phyloP scores from a whole-genome alignment of 73 alveolate genomes.

The Urostyla sp. region DNA sequence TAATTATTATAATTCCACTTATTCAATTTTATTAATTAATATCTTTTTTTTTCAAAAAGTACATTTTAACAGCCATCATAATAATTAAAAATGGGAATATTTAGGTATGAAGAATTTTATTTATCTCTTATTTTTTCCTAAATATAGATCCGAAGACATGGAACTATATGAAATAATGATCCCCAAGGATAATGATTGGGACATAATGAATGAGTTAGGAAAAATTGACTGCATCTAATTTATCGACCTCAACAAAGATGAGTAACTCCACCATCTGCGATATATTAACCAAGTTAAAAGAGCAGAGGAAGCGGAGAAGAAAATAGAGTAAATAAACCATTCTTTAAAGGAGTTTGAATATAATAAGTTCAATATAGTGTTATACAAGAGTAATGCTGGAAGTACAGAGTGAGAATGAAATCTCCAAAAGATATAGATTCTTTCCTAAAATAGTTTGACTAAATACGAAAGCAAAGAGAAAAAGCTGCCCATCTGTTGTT shows the following conservation, averaged over 20 bases:
- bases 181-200: constrained; percentile 95
- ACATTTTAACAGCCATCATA: too few relatives aligned
- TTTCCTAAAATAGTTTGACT: constrained; percentile 11
- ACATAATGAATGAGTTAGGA: constrained; percentile 95
- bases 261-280: constrained; percentile 80
- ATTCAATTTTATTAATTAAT: too few relatives aligned
- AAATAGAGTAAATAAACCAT: constrained; percentile 38
- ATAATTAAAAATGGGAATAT: constrained; percentile 20
- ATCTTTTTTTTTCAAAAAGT: too few relatives aligned
- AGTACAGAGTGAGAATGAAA: constrained; percentile 30
- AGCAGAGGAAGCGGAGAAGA: constrained; percentile 81
- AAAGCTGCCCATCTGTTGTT: constrained; percentile 52
- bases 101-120: background rate
- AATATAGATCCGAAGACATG: constrained; percentile 89
- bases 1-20: too few relatives aligned
- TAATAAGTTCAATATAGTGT: background rate
- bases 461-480: background rate
- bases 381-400: constrained; percentile 42
- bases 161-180: constrained; percentile 87
- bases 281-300: constrained; percentile 78
- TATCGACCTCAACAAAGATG: constrained; percentile 87
- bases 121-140: background rate
- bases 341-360: background rate
- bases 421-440: constrained; percentile 27
- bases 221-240: constrained; percentile 78